Evolutionary conservation across 164 flowering plant species (phyloP), one percentile per base, ranked within the genome.

Genomic region (Protea cynaroides): DNA sequence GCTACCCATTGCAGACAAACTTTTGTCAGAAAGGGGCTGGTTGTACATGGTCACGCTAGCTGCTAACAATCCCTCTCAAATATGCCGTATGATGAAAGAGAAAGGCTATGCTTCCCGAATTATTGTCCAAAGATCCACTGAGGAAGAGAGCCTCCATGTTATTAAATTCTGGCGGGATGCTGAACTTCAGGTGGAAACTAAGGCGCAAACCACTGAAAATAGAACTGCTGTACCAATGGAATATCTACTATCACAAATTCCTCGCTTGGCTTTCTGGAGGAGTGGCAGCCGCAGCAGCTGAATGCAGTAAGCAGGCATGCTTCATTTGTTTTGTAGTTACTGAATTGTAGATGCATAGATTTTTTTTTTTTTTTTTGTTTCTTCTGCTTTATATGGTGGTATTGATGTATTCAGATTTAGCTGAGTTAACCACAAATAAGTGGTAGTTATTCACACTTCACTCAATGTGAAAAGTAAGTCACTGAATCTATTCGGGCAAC

Each of bases 21-120:
- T 93, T 43, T 68, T 93, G 74, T 90, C 98, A 0, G 75, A 76
- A 0, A 82, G 63, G 58, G 98, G 98, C 3, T 93, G 98, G 95
- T 69, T 93, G 61, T 93, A 90, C 72, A 69, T 93, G 91, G 86
- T 93, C 23, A 83, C 86, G 2, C 83, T 93, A 14, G 56, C 89
- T 0, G 79, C 80, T 34, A 90, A 93, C 60, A 78, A 86, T 37
- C 98, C 98, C 17, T 61, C 70, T 11, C 79, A 87, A 68, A 77
- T 93, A 61, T 93, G 98, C 71, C 79, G 68, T 50, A 52, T 71
- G 21, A 93, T 90, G 98, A 86, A 79, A 63, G 78, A 80, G 67
- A 89, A 76, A 56, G 98, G 98, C 1, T 93, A 75, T 73, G 83
- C 81, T 46, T 74, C 92, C 17, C 72, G 84, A 56, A 88, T 88